Conservation (phyloP, 768 basidiomycete species). For the Flagelloscypha sp. region DNA sequence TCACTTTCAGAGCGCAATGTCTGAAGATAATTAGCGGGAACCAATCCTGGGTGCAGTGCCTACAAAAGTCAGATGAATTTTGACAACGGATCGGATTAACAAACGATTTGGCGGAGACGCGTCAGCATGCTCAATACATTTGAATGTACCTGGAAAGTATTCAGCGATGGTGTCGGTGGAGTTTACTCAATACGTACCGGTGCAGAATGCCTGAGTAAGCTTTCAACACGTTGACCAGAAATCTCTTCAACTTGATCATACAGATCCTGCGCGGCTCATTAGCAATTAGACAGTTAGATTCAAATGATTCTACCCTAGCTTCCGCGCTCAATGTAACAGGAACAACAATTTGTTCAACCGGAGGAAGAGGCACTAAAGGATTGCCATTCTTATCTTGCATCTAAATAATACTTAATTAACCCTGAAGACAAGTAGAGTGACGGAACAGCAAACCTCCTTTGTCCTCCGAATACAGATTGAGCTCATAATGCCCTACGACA, state of each 20-base stretch:
- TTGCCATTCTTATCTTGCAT: constrained; percentile 81
- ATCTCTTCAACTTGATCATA: constrained; percentile 64
- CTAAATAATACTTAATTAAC: constrained; percentile 23
- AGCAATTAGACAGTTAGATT: background rate
- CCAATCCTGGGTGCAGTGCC: constrained; percentile 70
- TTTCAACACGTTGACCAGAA: constrained; percentile 56
- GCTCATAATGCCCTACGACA: constrained; percentile 59
- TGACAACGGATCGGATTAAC: too few relatives aligned
- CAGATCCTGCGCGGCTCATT: constrained; percentile 31
- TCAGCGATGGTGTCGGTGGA: too few relatives aligned
- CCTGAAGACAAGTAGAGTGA: background rate
- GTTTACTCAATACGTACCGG: too few relatives aligned
- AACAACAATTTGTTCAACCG: constrained; percentile 75
- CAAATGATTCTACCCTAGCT: constrained; percentile 44
- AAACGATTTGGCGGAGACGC: constrained; percentile 75
- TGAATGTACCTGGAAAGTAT: constrained; percentile 42
- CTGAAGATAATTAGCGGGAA: constrained; percentile 65
- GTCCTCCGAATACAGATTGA: constrained; percentile 75
- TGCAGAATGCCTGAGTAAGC: too few relatives aligned
- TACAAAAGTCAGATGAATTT: too few relatives aligned
- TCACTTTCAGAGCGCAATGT: constrained; percentile 38
- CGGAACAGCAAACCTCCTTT: constrained; percentile 51
- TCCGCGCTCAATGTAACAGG: constrained; percentile 57
- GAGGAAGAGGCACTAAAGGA: constrained; percentile 51
- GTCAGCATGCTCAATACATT: constrained; percentile 80